phyloP scores from a whole-genome alignment of 805 yeast genomes.

The Candida rishiriensis region DNA sequence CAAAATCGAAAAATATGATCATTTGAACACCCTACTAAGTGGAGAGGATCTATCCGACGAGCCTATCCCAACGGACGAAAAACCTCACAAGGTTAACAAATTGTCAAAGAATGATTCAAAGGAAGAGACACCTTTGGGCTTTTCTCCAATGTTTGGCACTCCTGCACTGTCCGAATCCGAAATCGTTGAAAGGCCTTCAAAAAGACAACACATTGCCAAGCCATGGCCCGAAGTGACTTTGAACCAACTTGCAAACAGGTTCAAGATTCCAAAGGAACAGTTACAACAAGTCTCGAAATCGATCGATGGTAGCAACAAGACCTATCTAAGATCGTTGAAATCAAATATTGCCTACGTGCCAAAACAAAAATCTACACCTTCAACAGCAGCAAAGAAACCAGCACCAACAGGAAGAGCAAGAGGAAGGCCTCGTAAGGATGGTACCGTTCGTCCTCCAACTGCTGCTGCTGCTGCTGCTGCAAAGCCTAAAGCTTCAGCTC shows the following conservation, averaged over 20 bases:
- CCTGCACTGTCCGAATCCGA: constrained; percentile 23
- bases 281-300: constrained; percentile 11
- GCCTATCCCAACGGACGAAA: neutral
- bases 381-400: neutral
- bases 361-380: neutral
- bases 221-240: constrained; percentile 29
- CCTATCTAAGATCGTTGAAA: constrained; percentile 15
- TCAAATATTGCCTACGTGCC: constrained; percentile 5
- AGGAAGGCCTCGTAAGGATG: neutral
- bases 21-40: constrained; percentile 12
- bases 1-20: constrained; percentile 17
- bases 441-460: too few relatives aligned
- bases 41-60: constrained; percentile 14
- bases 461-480: neutral
- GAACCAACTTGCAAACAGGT: constrained; percentile 24
- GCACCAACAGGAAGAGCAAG: constrained; percentile 1
- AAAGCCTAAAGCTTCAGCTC: neutral
- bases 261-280: constrained; percentile 22
- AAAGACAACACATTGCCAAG: constrained; percentile 17
- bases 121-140: constrained; percentile 16
- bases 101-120: constrained; percentile 8
- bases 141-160: constrained; percentile 22
- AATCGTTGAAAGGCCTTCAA: constrained; percentile 14
- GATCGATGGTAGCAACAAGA: constrained; percentile 9
- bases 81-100: constrained; percentile 14